Conservation (phyloP, 2,329 filamentous ascomycete genomes). For the Aureobasidium sp. region DNA sequence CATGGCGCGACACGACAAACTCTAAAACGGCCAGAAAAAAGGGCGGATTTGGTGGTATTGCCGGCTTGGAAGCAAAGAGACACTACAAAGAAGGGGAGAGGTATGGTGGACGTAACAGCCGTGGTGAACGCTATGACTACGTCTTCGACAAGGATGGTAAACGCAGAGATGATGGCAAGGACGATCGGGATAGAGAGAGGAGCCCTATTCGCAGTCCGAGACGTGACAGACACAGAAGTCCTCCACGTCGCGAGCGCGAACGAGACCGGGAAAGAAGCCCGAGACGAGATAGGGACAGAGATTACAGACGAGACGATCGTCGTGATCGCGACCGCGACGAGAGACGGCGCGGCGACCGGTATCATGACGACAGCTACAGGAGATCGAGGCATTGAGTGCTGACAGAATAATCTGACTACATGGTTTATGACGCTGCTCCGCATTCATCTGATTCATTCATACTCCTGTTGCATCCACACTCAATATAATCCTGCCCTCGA, state of each 20-base stretch:
- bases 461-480: not conserved
- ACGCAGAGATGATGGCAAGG: conserved; percentile 16
- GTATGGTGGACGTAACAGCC: conserved; percentile 35
- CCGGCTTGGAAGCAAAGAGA: conserved; percentile 77
- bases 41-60: conserved; percentile 87
- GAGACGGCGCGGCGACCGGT: not conserved
- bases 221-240: conserved; percentile 13
- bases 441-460: not conserved
- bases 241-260: conserved; percentile 6
- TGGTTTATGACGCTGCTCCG: not conserved
- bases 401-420: not conserved
- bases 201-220: conserved; percentile 25
- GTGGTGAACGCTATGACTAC: conserved; percentile 57
- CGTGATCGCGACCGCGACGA: conserved; percentile 2
- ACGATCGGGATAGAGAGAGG: conserved; percentile 16
- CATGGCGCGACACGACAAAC: conserved; percentile 82
- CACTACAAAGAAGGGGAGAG: conserved; percentile 64
- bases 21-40: conserved; percentile 61
- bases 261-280: conserved; percentile 1
- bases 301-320: conserved; percentile 6
- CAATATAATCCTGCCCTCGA: not conserved
- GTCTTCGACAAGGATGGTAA: conserved; percentile 63
- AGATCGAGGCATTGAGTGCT: conserved; percentile 12
- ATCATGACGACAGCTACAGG: conserved; percentile 13
- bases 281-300: conserved; percentile 14